Conservation (phyloP, 371 early-diverging fungal genomes). For the Amoeboaphelidium protococcarum region DNA sequence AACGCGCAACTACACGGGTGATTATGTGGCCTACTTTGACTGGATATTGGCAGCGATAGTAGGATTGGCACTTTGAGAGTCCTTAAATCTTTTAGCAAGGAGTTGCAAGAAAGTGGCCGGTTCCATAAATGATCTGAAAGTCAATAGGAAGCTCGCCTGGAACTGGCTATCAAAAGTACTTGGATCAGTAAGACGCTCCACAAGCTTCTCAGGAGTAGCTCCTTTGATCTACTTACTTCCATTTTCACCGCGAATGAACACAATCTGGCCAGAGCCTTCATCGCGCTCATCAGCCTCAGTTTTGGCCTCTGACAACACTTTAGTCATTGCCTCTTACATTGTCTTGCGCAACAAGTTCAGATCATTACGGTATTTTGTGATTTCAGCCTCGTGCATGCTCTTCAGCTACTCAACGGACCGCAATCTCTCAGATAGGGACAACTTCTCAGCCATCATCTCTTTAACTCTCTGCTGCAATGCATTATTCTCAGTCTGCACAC, state of each 20-base stretch:
- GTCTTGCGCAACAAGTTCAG: slow-evolving; percentile 12
- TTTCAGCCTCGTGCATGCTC: slow-evolving; percentile 13
- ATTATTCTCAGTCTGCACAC: slow-evolving; percentile 4
- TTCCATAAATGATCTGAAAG: slow-evolving; percentile 14
- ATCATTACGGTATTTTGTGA: slow-evolving; percentile 12
- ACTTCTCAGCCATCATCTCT: slow-evolving; percentile 8
- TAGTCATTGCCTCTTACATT: slow-evolving; percentile 13
- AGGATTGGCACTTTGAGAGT: not conserved
- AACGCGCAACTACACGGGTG: slow-evolving; percentile 2
- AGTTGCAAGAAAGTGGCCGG: slow-evolving; percentile 10
- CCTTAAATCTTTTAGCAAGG: slow-evolving; percentile 3
- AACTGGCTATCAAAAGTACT: slow-evolving; percentile 16
- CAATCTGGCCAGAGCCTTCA: slow-evolving; percentile 12
- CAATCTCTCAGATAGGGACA: slow-evolving; percentile 9
- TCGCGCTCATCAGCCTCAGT: slow-evolving; percentile 16
- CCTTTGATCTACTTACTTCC: slow-evolving; percentile 14
- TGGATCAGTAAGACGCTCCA: slow-evolving; percentile 21
- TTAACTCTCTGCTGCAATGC: slow-evolving; percentile 6
- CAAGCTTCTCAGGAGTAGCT: slow-evolving; percentile 16
- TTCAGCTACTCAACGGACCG: slow-evolving; percentile 15
- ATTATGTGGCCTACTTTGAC: not conserved
- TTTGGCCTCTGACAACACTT: slow-evolving; percentile 9
- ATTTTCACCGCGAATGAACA: slow-evolving; percentile 15
- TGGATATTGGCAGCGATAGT: not conserved
- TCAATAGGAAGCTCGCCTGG: slow-evolving; percentile 18